phyloP scores from a whole-genome alignment of 1,139 yeast genomes.

The Wickerhamomyces sp. region DNA sequence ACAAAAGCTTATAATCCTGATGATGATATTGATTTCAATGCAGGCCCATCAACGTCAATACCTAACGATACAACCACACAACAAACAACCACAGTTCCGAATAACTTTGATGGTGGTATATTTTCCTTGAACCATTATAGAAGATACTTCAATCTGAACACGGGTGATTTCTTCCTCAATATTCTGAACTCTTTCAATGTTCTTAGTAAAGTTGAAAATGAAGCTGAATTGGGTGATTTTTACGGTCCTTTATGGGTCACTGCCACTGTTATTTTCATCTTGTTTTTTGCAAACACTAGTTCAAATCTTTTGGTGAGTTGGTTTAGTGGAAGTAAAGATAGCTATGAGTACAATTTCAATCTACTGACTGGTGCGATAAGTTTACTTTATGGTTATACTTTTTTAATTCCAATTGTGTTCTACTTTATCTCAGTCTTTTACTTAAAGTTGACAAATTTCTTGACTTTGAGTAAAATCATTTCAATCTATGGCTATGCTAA shows the following conservation, averaged over 20 bases:
- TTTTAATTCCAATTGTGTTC: slow-evolving; percentile 51
- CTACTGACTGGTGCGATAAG: slow-evolving; percentile 61
- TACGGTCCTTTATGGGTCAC: slow-evolving; percentile 87
- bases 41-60: slow-evolving; percentile 6
- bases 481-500: slow-evolving; percentile 79
- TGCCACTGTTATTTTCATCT: slow-evolving; percentile 64
- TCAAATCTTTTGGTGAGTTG: slow-evolving; percentile 27
- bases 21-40: slow-evolving; percentile 21
- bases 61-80: not conserved
- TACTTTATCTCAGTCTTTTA: slow-evolving; percentile 40
- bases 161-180: slow-evolving; percentile 26
- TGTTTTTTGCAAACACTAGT: slow-evolving; percentile 68
- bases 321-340: slow-evolving; percentile 29
- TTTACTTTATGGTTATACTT: slow-evolving; percentile 68
- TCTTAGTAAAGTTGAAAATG: slow-evolving; percentile 14
- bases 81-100: slow-evolving; percentile 9
- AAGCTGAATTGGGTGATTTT: slow-evolving; percentile 40
- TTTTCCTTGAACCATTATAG: slow-evolving; percentile 23
- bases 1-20: slow-evolving; percentile 29
- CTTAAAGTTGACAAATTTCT: slow-evolving; percentile 24
- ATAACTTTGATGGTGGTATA: slow-evolving; percentile 22
- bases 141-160: slow-evolving; percentile 22
- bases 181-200: slow-evolving; percentile 16
- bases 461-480: slow-evolving; percentile 26
- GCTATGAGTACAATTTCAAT: slow-evolving; percentile 55